phyloP scores from a whole-genome alignment of 805 yeast genomes.

The Sungouiella blattae region DNA sequence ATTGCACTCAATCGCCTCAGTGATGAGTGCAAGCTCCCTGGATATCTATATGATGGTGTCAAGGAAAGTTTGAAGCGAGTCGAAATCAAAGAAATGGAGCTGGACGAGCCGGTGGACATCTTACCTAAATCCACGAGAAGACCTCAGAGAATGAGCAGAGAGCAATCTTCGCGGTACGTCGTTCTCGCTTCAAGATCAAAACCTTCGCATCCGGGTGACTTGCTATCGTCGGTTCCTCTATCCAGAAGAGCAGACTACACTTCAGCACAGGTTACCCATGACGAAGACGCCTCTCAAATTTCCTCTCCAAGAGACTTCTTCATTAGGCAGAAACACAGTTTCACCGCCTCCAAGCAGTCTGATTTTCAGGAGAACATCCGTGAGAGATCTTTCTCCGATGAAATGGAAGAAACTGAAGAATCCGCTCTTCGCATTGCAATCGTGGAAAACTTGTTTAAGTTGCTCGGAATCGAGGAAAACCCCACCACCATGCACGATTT shows the following conservation, averaged over 20 bases:
- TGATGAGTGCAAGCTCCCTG: constrained; percentile 45
- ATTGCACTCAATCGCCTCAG: constrained; percentile 48
- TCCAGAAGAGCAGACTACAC: constrained; percentile 37
- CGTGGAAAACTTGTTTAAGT: constrained; percentile 64
- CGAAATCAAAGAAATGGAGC: constrained; percentile 5
- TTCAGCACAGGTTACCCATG: background rate
- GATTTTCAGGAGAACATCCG: constrained; percentile 1
- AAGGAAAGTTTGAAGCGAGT: constrained; percentile 35
- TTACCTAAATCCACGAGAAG: constrained; percentile 14
- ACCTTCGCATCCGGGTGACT: constrained; percentile 76
- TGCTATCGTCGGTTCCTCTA: constrained; percentile 76
- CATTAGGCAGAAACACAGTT: background rate
- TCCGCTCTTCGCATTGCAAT: constrained; percentile 59
- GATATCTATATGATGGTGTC: constrained; percentile 58
- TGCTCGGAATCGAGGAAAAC: constrained; percentile 57
- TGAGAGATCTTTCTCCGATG: constrained; percentile 43
- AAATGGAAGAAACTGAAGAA: constrained; percentile 68
- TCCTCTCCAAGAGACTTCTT: background rate
- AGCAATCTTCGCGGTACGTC: constrained; percentile 34
- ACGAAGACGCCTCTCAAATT: background rate
- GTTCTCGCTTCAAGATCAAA: constrained; percentile 49
- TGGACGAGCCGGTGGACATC: constrained; percentile 7
- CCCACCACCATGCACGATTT: constrained; percentile 6
- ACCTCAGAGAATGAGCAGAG: constrained; percentile 7
- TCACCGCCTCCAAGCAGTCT: background rate